A percentile compares a stretch with the other conserved stretches of the same genome.
Conservation (phyloP, 2,329 filamentous ascomycete genomes). For the Cadophora luteo-olivacea region DNA sequence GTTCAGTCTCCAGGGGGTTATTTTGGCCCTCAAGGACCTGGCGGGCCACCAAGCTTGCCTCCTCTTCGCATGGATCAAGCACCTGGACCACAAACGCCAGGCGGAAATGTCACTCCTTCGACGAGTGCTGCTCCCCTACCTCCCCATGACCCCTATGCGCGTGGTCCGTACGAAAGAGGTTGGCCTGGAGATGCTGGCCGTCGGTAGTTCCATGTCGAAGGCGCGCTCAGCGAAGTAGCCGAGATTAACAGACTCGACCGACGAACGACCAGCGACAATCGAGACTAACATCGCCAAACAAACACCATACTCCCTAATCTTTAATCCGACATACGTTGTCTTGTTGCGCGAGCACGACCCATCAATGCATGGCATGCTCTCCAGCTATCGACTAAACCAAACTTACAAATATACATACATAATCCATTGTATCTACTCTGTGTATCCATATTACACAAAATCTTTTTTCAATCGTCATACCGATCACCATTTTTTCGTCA, state of each 20-base stretch:
- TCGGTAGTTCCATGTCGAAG: conserved; percentile 26
- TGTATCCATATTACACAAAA: conserved; percentile 32
- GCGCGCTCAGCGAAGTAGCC: neutral
- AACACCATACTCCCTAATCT: neutral
- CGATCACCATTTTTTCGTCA: conserved; percentile 14
- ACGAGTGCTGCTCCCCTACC: conserved; percentile 33
- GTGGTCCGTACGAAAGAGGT: conserved; percentile 38
- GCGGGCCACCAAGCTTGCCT: conserved; percentile 38
- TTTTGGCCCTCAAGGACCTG: conserved; percentile 24
- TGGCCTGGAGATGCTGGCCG: conserved; percentile 40
- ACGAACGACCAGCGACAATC: neutral
- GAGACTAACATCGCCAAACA: neutral
- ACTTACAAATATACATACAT: neutral
- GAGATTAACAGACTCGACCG: neutral
- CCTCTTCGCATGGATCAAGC: conserved; percentile 42
- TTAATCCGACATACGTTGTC: conserved; percentile 14
- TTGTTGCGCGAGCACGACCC: conserved; percentile 11
- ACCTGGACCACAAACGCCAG: conserved; percentile 24
- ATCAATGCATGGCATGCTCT: neutral
- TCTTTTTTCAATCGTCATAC: conserved; percentile 15
- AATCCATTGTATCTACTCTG: conserved; percentile 29
- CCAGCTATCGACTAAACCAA: conserved; percentile 14
- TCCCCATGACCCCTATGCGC: conserved; percentile 38
- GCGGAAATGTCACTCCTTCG: conserved; percentile 28
- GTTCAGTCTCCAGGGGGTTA: conserved; percentile 37